A percentile compares a stretch with the other conserved stretches of the same genome.
These are phyloP conservation scores for Chlorophyllum brunneum DNA, from an alignment of 768 basidiomycete genomes.

Conservation along the genomic window DNA sequence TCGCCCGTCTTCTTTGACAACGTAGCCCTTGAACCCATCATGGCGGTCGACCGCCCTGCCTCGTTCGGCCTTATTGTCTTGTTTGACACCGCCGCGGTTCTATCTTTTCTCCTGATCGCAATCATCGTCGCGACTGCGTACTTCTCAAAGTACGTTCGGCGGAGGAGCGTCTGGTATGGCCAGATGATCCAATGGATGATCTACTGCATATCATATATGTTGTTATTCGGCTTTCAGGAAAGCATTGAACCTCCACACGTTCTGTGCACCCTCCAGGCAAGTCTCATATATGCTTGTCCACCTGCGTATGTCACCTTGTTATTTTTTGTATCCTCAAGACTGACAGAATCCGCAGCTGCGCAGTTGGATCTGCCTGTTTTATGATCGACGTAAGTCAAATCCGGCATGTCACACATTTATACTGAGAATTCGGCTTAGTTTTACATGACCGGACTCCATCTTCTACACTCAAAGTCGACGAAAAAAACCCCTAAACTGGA, in stretches of 20 bases:
- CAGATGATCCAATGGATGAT: conserved; percentile 12
- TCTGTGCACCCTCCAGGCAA: conserved; percentile 5
- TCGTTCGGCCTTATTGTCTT: not conserved
- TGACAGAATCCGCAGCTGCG: conserved; percentile 6
- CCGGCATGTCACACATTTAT: not conserved
- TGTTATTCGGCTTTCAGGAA: conserved; percentile 6
- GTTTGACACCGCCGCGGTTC: conserved; percentile 6
- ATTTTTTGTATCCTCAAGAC: not conserved
- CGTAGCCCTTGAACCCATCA: not conserved
- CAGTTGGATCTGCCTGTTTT: conserved; percentile 9
- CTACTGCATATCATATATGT: conserved; percentile 10
- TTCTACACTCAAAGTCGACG: not conserved
- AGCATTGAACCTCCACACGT: not conserved
- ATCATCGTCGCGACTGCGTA: conserved; percentile 2
- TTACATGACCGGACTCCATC: conserved; percentile 3
- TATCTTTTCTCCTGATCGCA: conserved; percentile 2
- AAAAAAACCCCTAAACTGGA: not conserved
- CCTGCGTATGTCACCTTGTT: conserved; percentile 3
- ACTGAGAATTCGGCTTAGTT: not conserved
- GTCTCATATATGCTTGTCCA: conserved; percentile 11
- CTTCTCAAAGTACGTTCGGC: conserved; percentile 3
- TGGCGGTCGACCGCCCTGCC: not conserved
- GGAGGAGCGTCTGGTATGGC: conserved; percentile 7
- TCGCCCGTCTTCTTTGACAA: not conserved
- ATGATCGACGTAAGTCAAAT: conserved; percentile 5